Percentiles rank a stretch among this genome's conserved stretches.
These are phyloP conservation scores for Solanum piurae DNA, from an alignment of 257 asterid genomes.

Conservation along the genomic window DNA sequence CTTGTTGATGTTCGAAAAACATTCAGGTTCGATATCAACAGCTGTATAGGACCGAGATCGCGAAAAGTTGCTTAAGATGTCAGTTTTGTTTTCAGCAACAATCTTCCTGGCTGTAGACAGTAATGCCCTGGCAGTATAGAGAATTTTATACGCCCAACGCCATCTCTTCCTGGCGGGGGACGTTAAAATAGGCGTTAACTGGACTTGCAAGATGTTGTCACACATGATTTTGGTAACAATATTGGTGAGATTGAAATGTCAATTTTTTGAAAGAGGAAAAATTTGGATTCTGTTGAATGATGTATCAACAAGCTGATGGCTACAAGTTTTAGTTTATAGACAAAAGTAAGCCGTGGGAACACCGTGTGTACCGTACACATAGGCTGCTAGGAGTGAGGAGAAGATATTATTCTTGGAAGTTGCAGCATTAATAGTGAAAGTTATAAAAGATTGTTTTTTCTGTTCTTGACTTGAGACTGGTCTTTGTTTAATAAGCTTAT, in stretches of 20 bases:
- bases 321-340: too few relatives aligned
- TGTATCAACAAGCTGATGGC: neutral
- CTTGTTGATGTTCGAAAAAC: neutral
- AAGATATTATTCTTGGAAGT: too few relatives aligned
- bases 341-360: too few relatives aligned
- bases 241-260: neutral
- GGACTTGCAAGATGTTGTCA: neutral
- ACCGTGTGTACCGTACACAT: too few relatives aligned
- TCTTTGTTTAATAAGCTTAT: too few relatives aligned
- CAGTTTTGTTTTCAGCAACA: neutral
- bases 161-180: neutral
- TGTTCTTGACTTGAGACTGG: too few relatives aligned
- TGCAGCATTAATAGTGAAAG: too few relatives aligned
- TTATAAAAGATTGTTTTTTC: too few relatives aligned
- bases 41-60: constrained; percentile 4
- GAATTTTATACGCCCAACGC: neutral
- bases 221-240: neutral
- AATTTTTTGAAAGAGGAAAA: neutral
- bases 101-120: neutral
- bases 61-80: neutral
- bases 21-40: constrained; percentile 15
- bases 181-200: neutral
- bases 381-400: too few relatives aligned
- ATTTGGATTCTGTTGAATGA: too few relatives aligned
- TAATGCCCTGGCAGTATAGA: neutral